Evolutionary conservation across 176 grass and related monocot species (phyloP).

Genomic region (Phoenix dactylifera): DNA sequence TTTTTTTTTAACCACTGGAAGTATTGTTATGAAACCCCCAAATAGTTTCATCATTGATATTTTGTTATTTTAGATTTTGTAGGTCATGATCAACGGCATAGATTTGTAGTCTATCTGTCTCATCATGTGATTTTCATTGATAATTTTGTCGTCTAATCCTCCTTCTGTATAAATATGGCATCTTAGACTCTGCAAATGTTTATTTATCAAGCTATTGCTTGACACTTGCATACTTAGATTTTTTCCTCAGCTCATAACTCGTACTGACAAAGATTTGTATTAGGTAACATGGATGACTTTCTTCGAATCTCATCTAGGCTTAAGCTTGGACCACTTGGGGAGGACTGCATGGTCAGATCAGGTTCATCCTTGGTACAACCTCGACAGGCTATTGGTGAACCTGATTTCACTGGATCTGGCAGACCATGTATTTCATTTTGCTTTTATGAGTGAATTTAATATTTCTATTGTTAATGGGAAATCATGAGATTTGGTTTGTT

Average conservation of each 20-base stretch:
- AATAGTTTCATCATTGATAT: too few species aligned
- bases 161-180: neutral
- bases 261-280: constrained; percentile 9
- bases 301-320: constrained; percentile 62
- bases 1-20: too few species aligned
- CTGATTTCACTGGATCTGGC: constrained; percentile 55
- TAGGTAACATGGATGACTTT: constrained; percentile 69
- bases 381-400: constrained; percentile 61
- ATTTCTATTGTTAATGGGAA: too few species aligned
- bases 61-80: too few species aligned
- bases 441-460: constrained; percentile 1
- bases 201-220: too few species aligned
- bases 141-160: neutral
- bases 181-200: too few species aligned
- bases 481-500: too few species aligned
- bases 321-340: constrained; percentile 77
- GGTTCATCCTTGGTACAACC: constrained; percentile 15
- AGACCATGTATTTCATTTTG: constrained; percentile 47
- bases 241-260: neutral
- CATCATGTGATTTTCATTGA: constrained; percentile 3
- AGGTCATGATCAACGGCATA: too few species aligned
- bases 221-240: neutral
- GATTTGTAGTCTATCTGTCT: too few species aligned
- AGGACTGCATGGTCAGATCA: constrained; percentile 33
- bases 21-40: too few species aligned